phyloP scores from a whole-genome alignment of 805 yeast species.

The Metschnikowia santaceciliae region DNA sequence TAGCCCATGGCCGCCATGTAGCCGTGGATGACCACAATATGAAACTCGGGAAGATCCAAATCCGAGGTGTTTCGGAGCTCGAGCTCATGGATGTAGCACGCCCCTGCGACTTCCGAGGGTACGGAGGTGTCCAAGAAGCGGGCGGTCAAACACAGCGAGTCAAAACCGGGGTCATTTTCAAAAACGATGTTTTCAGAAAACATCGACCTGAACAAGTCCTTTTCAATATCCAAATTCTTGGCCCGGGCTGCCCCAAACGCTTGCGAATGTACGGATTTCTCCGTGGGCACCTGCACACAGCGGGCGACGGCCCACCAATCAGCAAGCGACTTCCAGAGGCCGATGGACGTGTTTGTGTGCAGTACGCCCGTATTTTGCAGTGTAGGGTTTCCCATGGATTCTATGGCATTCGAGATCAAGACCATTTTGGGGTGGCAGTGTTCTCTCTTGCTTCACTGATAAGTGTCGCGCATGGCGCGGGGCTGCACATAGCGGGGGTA shows the following conservation, averaged over 20 bases:
- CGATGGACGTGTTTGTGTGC: conserved; percentile 17
- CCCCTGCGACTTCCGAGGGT: conserved; percentile 17
- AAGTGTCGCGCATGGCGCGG: conserved; percentile 31
- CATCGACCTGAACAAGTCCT: conserved; percentile 31
- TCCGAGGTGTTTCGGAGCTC: conserved; percentile 24
- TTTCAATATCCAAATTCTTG: conserved; percentile 28
- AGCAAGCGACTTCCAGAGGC: conserved; percentile 23
- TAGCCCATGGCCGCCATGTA: conserved; percentile 45
- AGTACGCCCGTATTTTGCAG: background rate
- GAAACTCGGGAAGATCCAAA: conserved; percentile 7
- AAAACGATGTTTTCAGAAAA: conserved; percentile 25
- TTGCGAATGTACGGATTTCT: conserved; percentile 6
- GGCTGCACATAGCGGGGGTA: background rate
- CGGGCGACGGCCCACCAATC: conserved; percentile 39
- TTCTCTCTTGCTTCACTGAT: conserved; percentile 7
- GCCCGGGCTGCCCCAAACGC: conserved; percentile 19
- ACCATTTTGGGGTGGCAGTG: conserved; percentile 4
- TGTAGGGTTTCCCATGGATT: conserved; percentile 25
- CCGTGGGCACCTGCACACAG: conserved; percentile 19
- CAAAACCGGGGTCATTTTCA: background rate
- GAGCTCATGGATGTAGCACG: conserved; percentile 34
- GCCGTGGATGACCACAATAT: conserved; percentile 38
- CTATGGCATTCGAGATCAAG: conserved; percentile 19
- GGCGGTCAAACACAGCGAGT: conserved; percentile 12
- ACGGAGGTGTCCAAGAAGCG: conserved; percentile 28